phyloP scores from a whole-genome alignment of 352 stramenopile species.

The Phytophthora aleatoria region DNA sequence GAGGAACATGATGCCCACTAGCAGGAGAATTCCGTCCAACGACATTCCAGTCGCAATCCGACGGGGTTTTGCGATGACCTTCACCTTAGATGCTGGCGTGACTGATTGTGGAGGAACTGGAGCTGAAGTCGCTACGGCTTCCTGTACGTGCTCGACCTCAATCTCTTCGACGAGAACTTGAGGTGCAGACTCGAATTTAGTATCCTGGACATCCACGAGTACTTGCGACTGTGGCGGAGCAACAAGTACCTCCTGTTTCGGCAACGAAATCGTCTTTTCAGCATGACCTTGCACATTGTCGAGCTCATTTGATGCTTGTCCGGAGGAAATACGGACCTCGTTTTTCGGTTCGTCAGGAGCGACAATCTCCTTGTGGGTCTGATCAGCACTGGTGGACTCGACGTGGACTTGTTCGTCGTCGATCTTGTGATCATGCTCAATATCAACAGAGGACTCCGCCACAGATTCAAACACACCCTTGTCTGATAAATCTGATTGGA shows the following conservation, averaged over 20 bases:
- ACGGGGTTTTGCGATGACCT: not conserved
- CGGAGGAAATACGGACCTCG: not conserved
- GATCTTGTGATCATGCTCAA: not conserved
- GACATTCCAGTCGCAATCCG: slow-evolving; percentile 36
- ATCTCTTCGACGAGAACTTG: slow-evolving; percentile 7
- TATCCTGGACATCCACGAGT: not conserved
- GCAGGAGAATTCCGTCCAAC: slow-evolving; percentile 45
- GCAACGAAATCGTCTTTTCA: not conserved
- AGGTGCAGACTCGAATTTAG: not conserved
- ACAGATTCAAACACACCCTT: not conserved
- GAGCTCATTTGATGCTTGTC: not conserved
- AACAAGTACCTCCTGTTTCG: not conserved
- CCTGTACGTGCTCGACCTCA: slow-evolving; percentile 2
- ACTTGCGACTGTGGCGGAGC: not conserved
- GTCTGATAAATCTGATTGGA: not conserved
- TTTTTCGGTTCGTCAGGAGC: not conserved
- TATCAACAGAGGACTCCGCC: not conserved
- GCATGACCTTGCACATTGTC: not conserved
- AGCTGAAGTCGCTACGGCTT: slow-evolving; percentile 4
- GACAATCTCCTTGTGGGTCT: not conserved
- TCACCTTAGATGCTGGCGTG: not conserved
- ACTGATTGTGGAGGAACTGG: slow-evolving; percentile 1
- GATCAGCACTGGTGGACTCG: not conserved
- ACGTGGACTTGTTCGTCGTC: not conserved
- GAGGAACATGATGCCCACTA: slow-evolving; percentile 47